Evolutionary conservation across 2,329 filamentous ascomycete species (phyloP).

Genomic region (Hypoxylon sp.): DNA sequence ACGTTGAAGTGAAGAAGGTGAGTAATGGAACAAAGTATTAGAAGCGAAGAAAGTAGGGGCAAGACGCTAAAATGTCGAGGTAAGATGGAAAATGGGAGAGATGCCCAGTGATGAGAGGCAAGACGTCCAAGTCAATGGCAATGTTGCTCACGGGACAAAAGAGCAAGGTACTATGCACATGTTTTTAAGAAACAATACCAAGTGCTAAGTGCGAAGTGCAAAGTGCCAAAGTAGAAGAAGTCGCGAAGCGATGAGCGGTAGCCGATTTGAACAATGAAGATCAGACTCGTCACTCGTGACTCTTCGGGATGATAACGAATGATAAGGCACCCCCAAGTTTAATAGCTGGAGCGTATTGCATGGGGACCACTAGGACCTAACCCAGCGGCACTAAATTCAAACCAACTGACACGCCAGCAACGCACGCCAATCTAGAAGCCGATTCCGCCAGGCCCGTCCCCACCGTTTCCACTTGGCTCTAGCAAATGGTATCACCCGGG

Average conservation of each 20-base stretch:
- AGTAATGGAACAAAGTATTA: slow-evolving; percentile 17
- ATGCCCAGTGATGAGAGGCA: neutral
- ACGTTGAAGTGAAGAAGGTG: slow-evolving; percentile 12
- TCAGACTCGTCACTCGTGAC: slow-evolving; percentile 47
- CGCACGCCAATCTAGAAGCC: slow-evolving; percentile 42
- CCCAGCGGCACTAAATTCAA: slow-evolving; percentile 9
- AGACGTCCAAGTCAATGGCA: slow-evolving; percentile 1
- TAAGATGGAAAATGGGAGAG: neutral
- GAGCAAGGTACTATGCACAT: slow-evolving; percentile 33
- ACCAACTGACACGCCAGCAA: neutral
- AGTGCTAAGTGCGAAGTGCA: neutral
- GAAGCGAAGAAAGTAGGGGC: slow-evolving; percentile 26
- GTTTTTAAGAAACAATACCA: slow-evolving; percentile 20
- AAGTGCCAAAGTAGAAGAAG: slow-evolving; percentile 1
- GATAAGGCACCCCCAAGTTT: slow-evolving; percentile 40
- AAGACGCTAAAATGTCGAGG: slow-evolving; percentile 19
- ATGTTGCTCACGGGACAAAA: slow-evolving; percentile 42
- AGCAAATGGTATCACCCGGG: slow-evolving; percentile 20
- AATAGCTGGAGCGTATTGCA: too few species aligned
- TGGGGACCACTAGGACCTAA: neutral
- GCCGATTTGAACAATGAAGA: slow-evolving; percentile 43
- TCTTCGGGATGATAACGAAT: slow-evolving; percentile 46
- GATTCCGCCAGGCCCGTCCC: slow-evolving; percentile 41
- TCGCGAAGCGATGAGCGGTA: slow-evolving; percentile 29
- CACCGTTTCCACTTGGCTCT: slow-evolving; percentile 16